Evolutionary conservation across 108 stramenopile species (phyloP).

Genomic region (Stephanodiscus minutulus): DNA sequence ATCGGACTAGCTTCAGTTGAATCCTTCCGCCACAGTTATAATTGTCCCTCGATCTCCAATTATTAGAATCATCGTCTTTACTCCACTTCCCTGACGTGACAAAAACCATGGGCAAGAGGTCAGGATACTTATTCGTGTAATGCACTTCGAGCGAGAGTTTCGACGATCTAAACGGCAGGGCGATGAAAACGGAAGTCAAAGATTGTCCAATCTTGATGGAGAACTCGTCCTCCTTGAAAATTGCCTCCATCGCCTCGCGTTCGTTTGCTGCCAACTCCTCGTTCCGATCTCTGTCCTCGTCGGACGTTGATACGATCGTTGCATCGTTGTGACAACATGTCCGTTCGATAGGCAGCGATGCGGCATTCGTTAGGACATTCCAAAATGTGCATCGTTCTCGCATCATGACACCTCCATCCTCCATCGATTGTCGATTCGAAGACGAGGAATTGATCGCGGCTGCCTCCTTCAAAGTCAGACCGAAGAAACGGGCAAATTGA

Average conservation of each 20-base stretch:
- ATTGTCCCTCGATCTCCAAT: background rate
- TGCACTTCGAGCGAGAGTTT: constrained; percentile 39
- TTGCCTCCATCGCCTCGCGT: constrained; percentile 74
- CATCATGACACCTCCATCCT: background rate
- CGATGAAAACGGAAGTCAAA: constrained; percentile 34
- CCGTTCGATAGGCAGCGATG: constrained; percentile 26
- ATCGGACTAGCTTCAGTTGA: constrained; percentile 37
- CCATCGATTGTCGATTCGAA: background rate
- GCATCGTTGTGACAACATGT: constrained; percentile 15
- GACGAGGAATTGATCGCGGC: constrained; percentile 21
- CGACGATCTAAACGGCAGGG: constrained; percentile 28
- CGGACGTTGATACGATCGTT: constrained; percentile 14
- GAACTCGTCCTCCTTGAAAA: constrained; percentile 58
- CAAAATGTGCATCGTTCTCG: constrained; percentile 41
- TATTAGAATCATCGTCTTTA: background rate
- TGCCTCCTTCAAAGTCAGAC: constrained; percentile 56
- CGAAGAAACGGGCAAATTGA: constrained; percentile 49
- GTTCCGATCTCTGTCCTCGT: constrained; percentile 21
- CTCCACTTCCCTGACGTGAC: constrained; percentile 20
- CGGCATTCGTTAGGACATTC: constrained; percentile 33
- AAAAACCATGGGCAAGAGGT: constrained; percentile 40
- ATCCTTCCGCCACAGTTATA: constrained; percentile 21
- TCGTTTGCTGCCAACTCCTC: constrained; percentile 60
- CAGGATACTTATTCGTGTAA: constrained; percentile 42
- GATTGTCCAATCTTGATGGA: constrained; percentile 18